phyloP scores from a whole-genome alignment of 768 basidiomycete genomes.

The Termitomyces sp. region DNA sequence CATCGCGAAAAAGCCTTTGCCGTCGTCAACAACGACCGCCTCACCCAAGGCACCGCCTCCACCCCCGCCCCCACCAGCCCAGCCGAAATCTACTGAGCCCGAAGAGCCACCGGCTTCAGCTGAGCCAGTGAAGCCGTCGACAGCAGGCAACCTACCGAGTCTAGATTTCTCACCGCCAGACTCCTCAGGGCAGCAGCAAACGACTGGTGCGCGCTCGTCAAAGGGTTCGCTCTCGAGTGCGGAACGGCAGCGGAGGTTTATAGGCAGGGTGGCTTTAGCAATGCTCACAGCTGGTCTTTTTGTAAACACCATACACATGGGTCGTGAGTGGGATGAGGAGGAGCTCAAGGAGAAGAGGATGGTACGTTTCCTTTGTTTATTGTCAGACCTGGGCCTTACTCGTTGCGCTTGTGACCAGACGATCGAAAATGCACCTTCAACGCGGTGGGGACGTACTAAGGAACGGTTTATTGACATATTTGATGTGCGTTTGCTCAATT shows the following conservation, averaged over 20 bases:
- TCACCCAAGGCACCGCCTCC: not conserved
- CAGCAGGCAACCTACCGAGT: conserved; percentile 33
- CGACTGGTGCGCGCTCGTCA: conserved; percentile 74
- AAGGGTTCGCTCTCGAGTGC: conserved; percentile 74
- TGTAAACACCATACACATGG: conserved; percentile 57
- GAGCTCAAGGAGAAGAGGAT: conserved; percentile 61
- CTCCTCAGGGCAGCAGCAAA: conserved; percentile 33
- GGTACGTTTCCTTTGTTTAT: conserved; percentile 32
- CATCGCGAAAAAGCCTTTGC: conserved; percentile 7
- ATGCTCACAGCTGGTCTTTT: conserved; percentile 51
- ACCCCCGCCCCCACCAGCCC: conserved; percentile 10
- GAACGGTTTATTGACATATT: conserved; percentile 60
- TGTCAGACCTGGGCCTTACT: not conserved
- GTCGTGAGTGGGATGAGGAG: conserved; percentile 71
- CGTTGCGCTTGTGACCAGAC: conserved; percentile 30
- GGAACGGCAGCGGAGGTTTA: conserved; percentile 59
- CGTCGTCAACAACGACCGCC: not conserved
- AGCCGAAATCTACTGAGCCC: conserved; percentile 10
- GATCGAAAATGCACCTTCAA: conserved; percentile 51
- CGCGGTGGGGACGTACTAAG: conserved; percentile 60
- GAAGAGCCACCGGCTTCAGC: conserved; percentile 6
- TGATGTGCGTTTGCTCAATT: conserved; percentile 43
- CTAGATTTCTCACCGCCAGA: conserved; percentile 64
- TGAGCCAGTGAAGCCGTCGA: conserved; percentile 17
- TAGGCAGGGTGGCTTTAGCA: conserved; percentile 49